Evolutionary conservation across 176 grass and related monocot species (phyloP).

Genomic region (Carex pumila): DNA sequence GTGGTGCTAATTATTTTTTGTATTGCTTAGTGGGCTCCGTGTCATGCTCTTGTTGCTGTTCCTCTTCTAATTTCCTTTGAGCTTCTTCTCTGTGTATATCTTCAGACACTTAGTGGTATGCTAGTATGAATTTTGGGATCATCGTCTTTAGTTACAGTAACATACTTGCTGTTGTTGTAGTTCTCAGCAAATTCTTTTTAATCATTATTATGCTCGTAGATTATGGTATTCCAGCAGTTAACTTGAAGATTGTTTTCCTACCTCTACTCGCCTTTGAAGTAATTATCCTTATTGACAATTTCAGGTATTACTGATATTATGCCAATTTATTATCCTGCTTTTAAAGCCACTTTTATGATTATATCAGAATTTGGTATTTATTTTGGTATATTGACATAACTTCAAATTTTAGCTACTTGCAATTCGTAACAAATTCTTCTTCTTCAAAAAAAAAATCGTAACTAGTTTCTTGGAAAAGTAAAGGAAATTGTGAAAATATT

Average conservation of each 20-base stretch:
- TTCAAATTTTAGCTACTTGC: neutral
- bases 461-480: neutral
- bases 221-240: constrained; percentile 34
- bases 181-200: neutral
- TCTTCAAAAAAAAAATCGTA: neutral
- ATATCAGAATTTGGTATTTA: neutral
- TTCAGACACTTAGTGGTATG: constrained; percentile 61
- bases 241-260: constrained; percentile 94
- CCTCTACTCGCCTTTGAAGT: constrained; percentile 73
- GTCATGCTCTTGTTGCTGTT: constrained; percentile 72
- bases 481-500: neutral
- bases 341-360: neutral
- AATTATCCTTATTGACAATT: constrained; percentile 91
- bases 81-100: constrained; percentile 85
- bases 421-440: neutral
- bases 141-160: neutral
- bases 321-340: neutral
- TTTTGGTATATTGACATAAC: neutral
- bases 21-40: constrained; percentile 71
- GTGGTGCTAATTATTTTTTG: constrained; percentile 25
- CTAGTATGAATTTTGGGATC: neutral
- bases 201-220: constrained; percentile 22
- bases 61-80: constrained; percentile 84
- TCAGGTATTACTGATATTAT: constrained; percentile 49
- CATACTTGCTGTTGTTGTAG: neutral